Conservation (phyloP, 1,284 basidiomycete genomes). For the Coniferiporia weirii region DNA sequence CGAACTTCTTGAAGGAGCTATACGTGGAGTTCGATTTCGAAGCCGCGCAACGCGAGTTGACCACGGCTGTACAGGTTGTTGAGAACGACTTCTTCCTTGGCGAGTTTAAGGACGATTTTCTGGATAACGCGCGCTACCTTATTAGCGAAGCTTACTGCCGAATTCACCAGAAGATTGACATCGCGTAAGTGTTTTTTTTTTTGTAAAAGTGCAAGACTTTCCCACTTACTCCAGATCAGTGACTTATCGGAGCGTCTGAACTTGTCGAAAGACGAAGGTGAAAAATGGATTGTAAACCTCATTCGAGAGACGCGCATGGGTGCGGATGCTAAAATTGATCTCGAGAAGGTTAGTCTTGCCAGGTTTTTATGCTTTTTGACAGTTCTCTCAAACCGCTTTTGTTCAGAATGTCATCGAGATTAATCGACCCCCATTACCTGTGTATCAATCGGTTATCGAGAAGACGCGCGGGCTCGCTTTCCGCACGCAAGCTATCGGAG, state of each 20-base stretch:
- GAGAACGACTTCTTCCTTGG: conserved; percentile 92
- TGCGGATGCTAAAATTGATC: conserved; percentile 93
- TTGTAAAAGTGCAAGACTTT: conserved; percentile 8
- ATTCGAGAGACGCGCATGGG: conserved; percentile 96
- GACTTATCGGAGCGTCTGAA: conserved; percentile 93
- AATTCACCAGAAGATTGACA: conserved; percentile 96
- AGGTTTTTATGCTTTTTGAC: conserved; percentile 11
- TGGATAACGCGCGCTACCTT: conserved; percentile 93
- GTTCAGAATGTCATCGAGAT: conserved; percentile 92
- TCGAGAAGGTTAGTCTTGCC: conserved; percentile 69
- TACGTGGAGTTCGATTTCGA: conserved; percentile 93
- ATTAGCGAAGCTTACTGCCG: conserved; percentile 97
- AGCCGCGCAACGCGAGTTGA: conserved; percentile 80
- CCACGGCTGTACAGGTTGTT: conserved; percentile 78
- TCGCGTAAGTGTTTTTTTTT: conserved; percentile 54
- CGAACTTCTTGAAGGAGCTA: conserved; percentile 88
- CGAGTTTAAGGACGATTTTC: conserved; percentile 87
- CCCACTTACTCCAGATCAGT: conserved; percentile 33
- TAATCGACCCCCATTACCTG: conserved; percentile 81
- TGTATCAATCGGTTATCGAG: conserved; percentile 95
- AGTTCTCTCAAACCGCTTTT: background rate
- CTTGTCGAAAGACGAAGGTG: conserved; percentile 88
- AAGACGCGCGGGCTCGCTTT: conserved; percentile 91
- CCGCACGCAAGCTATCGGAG: conserved; percentile 85
- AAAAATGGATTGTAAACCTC: conserved; percentile 99